Base-by-base conservation (phyloP, 352 stramenopile genomes). In the Phytophthora syringae region DNA sequence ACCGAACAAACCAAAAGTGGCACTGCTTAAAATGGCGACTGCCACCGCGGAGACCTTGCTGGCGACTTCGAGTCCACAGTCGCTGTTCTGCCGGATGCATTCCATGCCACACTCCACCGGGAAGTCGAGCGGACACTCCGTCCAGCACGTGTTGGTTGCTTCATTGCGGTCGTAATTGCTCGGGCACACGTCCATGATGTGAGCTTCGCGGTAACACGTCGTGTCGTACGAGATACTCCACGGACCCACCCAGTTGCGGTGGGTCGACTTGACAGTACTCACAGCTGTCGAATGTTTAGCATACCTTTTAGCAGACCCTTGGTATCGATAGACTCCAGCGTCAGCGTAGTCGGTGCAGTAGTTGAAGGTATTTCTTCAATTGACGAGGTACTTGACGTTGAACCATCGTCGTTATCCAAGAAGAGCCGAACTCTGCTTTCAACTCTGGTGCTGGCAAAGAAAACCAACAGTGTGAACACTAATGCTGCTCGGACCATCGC, bases 21-120 rank as follows among this genome's bases (percentile, higher is more conserved):
- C 11, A 57, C 34, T 39, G 65, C 70, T 9, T 79, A 52, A 9
- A 65, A 69, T n/a, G 18, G 67, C 74, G 18, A 56, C 60, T 20
- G 55, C 71, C 5, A 81, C 74, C 67, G 67, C 10, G 45, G 54
- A 28, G 82, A 68, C 61, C 67, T 76, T n/a, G 44, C 47, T 24
- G 22, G 62, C 57, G 7, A 43, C 30, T 6, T 10, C 52, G 50
- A n/a, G n/a, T n/a, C n/a, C n/a, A n/a, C 68, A 76, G 52, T 72
- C 62, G 51, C 54, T 43, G n/a, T 32, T 73, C 25, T 76, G 68
- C 13, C 36, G 22, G 20, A 76, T 47, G 56, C 68, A 76, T 42
- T 76, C 57, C 5, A 70, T 53, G 36, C 62, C 67, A 37, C 67
- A 76, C 12, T 59, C 52, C 5, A 76, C 67, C 1, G 67, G 67